Percentiles rank a stretch among this genome's conserved stretches.
Evolutionary conservation across 1,284 basidiomycete genomes (phyloP).

Genomic region (Meripilus lineatus): DNA sequence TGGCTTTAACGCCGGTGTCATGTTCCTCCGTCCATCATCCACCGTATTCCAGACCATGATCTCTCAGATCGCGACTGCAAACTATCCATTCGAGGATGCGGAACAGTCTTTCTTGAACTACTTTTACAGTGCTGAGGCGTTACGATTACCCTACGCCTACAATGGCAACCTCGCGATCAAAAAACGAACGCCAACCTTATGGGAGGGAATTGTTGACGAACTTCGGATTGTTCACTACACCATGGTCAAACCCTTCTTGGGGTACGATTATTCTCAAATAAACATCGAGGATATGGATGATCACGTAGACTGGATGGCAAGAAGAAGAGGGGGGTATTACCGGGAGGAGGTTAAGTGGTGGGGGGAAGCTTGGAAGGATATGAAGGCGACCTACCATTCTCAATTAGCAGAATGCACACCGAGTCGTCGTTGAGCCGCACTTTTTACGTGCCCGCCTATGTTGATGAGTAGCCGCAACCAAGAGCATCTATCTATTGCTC

Average conservation of each 20-base stretch:
- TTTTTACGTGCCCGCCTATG: too few species aligned
- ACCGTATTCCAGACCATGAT: slow-evolving; percentile 32
- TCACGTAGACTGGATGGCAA: slow-evolving; percentile 33
- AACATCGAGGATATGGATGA: slow-evolving; percentile 37
- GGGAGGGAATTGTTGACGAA: slow-evolving; percentile 30
- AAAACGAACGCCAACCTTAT: slow-evolving; percentile 28
- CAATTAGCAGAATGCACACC: too few species aligned
- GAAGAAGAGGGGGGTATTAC: slow-evolving; percentile 26
- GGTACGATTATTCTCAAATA: slow-evolving; percentile 1
- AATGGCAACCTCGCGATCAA: slow-evolving; percentile 43
- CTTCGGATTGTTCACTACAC: slow-evolving; percentile 40
- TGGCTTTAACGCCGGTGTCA: slow-evolving; percentile 39
- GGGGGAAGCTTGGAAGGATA: slow-evolving; percentile 10
- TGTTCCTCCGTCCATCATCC: slow-evolving; percentile 31
- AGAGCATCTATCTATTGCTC: too few species aligned
- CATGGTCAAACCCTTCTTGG: slow-evolving; percentile 35
- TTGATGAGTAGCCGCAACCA: too few species aligned
- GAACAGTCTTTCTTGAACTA: slow-evolving; percentile 43
- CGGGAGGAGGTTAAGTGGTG: slow-evolving; percentile 10
- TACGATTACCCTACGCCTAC: slow-evolving; percentile 39
- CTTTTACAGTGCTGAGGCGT: slow-evolving; percentile 32
- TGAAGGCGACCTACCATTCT: slow-evolving; percentile 1
- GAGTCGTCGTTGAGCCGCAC: too few species aligned
- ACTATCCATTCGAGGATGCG: slow-evolving; percentile 30
- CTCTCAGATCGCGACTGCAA: slow-evolving; percentile 27